Conservation (phyloP, 1,284 basidiomycete genomes). For the Polyporus tsugae region DNA sequence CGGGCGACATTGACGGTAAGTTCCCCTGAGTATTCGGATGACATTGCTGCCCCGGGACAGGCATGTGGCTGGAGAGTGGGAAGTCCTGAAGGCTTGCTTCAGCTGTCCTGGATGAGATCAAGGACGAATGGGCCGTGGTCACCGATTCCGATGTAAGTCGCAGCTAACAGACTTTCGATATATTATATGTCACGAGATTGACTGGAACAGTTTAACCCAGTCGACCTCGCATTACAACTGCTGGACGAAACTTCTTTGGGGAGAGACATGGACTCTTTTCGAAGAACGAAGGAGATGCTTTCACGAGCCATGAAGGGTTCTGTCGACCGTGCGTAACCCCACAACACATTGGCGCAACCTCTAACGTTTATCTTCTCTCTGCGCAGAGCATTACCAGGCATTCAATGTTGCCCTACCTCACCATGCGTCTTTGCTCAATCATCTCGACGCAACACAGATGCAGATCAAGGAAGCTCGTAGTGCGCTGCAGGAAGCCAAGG, state of each 20-base stretch:
- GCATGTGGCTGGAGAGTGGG: neutral
- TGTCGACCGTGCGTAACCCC: slow-evolving; percentile 73
- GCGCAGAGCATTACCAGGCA: slow-evolving; percentile 85
- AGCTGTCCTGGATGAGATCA: slow-evolving; percentile 88
- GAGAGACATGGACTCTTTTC: slow-evolving; percentile 80
- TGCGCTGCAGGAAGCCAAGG: slow-evolving; percentile 82
- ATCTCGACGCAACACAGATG: slow-evolving; percentile 74
- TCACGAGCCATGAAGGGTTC: slow-evolving; percentile 84
- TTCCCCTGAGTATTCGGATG: slow-evolving; percentile 11
- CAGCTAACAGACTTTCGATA: slow-evolving; percentile 14
- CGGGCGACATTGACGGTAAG: slow-evolving; percentile 82
- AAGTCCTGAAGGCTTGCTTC: slow-evolving; percentile 19
- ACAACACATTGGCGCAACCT: neutral
- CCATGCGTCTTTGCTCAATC: slow-evolving; percentile 79
- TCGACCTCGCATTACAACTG: slow-evolving; percentile 88
- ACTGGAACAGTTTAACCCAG: slow-evolving; percentile 82
- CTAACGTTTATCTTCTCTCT: neutral
- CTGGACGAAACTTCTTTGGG: slow-evolving; percentile 77
- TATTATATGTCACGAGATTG: slow-evolving; percentile 26
- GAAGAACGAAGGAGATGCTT: slow-evolving; percentile 76
- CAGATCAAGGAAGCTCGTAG: slow-evolving; percentile 79
- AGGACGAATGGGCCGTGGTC: slow-evolving; percentile 90
- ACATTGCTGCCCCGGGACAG: neutral
- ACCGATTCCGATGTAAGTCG: slow-evolving; percentile 81
- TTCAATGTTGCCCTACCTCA: slow-evolving; percentile 92